Conservation (phyloP, 2,329 filamentous ascomycete genomes). For the Atkinsonella hypoxylon region DNA sequence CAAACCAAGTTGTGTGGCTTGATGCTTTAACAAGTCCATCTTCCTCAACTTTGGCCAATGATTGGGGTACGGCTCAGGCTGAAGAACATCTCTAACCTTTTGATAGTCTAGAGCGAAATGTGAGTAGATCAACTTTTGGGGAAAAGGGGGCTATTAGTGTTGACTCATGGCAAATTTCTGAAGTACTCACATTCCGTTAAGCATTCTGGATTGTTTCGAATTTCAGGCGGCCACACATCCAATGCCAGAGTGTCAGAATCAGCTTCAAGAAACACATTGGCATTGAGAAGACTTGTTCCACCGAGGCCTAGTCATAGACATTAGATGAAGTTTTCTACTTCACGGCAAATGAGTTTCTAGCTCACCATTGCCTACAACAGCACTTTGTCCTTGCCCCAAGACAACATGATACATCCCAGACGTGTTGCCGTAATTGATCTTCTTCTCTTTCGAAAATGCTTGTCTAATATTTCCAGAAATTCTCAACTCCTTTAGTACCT, state of each 20-base stretch:
- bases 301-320: constrained; percentile 33
- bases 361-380: constrained; percentile 43
- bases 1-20: constrained; percentile 40
- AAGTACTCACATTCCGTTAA: constrained; percentile 36
- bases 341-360: constrained; percentile 13
- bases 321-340: not conserved
- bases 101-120: constrained; percentile 37
- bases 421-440: constrained; percentile 35
- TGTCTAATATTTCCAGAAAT: constrained; percentile 33
- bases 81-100: constrained; percentile 41
- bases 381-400: constrained; percentile 51
- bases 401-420: constrained; percentile 53
- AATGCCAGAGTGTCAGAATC: constrained; percentile 41
- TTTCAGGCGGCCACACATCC: constrained; percentile 46
- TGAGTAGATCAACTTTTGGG: not conserved
- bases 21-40: constrained; percentile 41
- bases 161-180: not conserved
- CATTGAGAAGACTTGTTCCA: constrained; percentile 54
- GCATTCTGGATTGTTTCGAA: constrained; percentile 27
- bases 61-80: constrained; percentile 45
- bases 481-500: constrained; percentile 40
- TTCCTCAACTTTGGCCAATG: constrained; percentile 48
- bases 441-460: constrained; percentile 28
- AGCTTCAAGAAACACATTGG: constrained; percentile 53
- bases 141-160: no score